phyloP scores from a whole-genome alignment of 768 basidiomycete species.

The Dentipellis sp. region DNA sequence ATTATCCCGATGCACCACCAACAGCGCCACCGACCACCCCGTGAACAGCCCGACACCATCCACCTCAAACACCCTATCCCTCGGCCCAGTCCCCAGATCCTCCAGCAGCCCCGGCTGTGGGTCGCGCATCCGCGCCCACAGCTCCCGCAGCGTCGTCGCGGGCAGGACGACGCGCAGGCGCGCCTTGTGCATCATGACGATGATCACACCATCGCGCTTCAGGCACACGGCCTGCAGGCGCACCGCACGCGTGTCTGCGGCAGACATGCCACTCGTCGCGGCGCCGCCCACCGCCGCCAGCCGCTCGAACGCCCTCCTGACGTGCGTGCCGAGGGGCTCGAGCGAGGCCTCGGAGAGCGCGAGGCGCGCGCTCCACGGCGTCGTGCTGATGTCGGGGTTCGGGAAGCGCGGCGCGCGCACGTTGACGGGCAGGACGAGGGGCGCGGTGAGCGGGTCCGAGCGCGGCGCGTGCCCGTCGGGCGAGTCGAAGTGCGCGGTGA shows the following conservation, averaged over 20 bases:
- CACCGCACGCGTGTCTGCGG: background rate
- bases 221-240: background rate
- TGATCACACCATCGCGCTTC: background rate
- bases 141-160: background rate
- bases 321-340: background rate
- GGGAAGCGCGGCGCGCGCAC: background rate
- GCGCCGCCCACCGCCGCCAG: background rate
- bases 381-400: background rate
- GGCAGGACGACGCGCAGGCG: background rate
- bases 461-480: background rate
- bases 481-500: background rate
- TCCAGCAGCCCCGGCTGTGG: background rate
- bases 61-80: background rate
- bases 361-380: background rate
- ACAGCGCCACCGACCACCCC: background rate
- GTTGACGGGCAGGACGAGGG: background rate
- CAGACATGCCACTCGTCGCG: background rate
- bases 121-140: background rate
- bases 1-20: background rate
- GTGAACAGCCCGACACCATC: background rate
- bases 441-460: background rate
- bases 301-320: background rate
- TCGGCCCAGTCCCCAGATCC: background rate
- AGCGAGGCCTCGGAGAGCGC: background rate
- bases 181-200: background rate